These are phyloP conservation scores for Ascochyta lentis DNA, from an alignment of 2,329 filamentous ascomycete species.

Conservation along the genomic window DNA sequence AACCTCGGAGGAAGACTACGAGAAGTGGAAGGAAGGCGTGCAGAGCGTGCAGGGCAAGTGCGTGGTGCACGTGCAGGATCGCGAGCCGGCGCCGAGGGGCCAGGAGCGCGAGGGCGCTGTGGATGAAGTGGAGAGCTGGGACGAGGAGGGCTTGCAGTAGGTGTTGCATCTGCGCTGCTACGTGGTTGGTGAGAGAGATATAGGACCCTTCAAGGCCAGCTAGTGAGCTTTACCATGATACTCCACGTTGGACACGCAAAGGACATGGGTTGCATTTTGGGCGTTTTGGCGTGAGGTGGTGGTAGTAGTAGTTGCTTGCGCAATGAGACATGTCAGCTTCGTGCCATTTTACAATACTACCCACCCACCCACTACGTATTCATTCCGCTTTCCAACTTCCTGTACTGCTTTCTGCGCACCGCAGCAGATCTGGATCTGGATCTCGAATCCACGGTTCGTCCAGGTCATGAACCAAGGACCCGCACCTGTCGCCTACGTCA, in stretches of 20 bases:
- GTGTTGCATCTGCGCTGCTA: background rate
- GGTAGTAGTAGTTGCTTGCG: background rate
- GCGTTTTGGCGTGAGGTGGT: conserved; percentile 8
- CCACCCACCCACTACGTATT: no score
- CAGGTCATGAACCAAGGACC: background rate
- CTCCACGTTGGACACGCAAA: no score
- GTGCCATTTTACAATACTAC: background rate
- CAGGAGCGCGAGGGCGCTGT: conserved; percentile 74
- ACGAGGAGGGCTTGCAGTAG: conserved; percentile 56
- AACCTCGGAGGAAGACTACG: conserved; percentile 80
- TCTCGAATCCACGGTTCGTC: no score
- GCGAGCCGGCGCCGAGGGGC: conserved; percentile 62
- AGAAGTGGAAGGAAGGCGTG: conserved; percentile 78
- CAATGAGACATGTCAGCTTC: conserved; percentile 5
- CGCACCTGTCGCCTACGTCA: background rate
- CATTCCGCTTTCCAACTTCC: no score
- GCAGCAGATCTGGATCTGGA: no score
- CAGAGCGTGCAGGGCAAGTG: conserved; percentile 75
- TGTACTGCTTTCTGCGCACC: no score
- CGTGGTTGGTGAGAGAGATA: no score
- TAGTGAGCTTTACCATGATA: no score
- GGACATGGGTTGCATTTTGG: conserved; percentile 1
- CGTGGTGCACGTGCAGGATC: conserved; percentile 83
- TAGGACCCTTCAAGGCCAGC: no score
- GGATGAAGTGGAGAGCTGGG: conserved; percentile 88